Base-by-base conservation (phyloP, 345 rosid species). In the Populus deltoides region DNA sequence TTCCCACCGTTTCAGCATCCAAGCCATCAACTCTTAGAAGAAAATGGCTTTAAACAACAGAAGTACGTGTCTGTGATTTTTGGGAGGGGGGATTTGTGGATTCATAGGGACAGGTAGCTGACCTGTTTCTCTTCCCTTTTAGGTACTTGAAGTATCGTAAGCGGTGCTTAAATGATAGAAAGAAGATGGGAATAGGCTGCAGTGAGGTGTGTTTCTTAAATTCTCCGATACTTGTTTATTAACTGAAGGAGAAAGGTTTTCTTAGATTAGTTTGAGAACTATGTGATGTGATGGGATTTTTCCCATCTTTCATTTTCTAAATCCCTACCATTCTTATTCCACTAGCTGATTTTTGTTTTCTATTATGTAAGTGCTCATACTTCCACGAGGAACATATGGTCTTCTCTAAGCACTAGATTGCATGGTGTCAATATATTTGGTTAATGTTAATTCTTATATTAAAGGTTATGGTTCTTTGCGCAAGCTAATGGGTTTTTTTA, bases 1-100 rank as follows among this genome's bases (percentile, higher is more conserved):
- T 89, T 96, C 80, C 99, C 97, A 31, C 90, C 83, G 69, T 96
- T 96, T 79, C 98, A 93, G 84, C 99, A 96, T 88, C 98, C 97
- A 8, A 93, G 99, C 82, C 98, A 96, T 88, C 93, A 90, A 80
- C 86, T 96, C 72, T 85, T 96, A 73, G 99, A 96, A 89, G 97
- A 93, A 80, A 93, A 96, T 88, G 97, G 98, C 66, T 96, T 96
- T 66, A 92, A 90, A 85, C 99, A 93, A 80, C 95, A 96, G 84
- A 91, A 89, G 99, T 96, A 90, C 89, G 97, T 72, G 61, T 45
- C 31, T 31, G 68, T 71, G 67, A 11, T 81, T 68, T 71, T 43
- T 76, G 59, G 17, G 27, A 36, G 55, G 27, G 6, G 31, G 67
- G n/a, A 13, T 12, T 24, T 57, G 51, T 53, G 66, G 10, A 22